Conservation (phyloP, 306 rosid species). For the Oemleria cerasiformis region DNA sequence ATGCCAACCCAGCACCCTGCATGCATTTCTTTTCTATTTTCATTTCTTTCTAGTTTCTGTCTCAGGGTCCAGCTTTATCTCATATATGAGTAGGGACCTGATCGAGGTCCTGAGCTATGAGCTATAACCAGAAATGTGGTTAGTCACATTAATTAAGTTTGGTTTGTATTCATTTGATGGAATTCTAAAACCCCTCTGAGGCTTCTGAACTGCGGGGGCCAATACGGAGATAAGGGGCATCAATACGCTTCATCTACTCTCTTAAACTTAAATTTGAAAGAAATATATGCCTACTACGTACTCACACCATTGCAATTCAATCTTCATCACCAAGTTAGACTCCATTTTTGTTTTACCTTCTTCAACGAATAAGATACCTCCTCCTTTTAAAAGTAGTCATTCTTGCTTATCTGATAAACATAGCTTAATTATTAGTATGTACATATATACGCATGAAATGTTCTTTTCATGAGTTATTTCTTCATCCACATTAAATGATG, state of each 20-base stretch:
- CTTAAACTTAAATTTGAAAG: slow-evolving; percentile 11
- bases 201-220: slow-evolving; percentile 23
- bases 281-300: background rate
- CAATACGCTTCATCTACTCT: background rate
- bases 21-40: too few relatives aligned
- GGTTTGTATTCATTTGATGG: background rate
- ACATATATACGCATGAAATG: too few relatives aligned
- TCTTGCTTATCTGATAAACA: too few relatives aligned
- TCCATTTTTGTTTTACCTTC: too few relatives aligned
- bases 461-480: too few relatives aligned
- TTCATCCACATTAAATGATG: too few relatives aligned
- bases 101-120: too few relatives aligned
- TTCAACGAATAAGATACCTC: too few relatives aligned
- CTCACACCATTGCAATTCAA: background rate
- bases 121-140: background rate
- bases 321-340: background rate
- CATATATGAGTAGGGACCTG: background rate
- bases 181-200: background rate
- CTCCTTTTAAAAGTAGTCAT: too few relatives aligned
- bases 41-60: background rate
- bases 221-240: background rate
- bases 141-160: background rate
- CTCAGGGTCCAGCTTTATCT: slow-evolving; percentile 1
- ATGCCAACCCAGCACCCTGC: background rate
- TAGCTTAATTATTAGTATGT: too few relatives aligned